phyloP scores from a whole-genome alignment of 495 filamentous ascomycete genomes.

The Annulohypoxylon nitens region DNA sequence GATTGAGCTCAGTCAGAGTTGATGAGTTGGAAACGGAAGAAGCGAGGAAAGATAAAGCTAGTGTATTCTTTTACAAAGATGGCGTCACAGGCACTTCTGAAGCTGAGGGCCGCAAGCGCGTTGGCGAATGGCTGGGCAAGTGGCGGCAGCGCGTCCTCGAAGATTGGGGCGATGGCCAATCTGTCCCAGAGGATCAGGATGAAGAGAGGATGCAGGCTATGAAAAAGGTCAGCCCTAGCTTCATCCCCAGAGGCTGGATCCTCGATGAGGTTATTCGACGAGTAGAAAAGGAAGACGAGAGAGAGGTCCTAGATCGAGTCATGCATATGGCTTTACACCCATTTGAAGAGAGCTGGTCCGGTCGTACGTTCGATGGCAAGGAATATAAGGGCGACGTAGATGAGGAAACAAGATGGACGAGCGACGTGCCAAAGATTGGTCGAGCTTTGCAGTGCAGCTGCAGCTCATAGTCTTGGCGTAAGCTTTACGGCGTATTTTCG shows the following conservation, averaged over 20 bases:
- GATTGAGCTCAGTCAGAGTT: conserved; percentile 71
- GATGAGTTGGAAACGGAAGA: conserved; percentile 71
- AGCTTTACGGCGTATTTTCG: not conserved
- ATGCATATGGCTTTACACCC: conserved; percentile 86
- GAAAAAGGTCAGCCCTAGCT: conserved; percentile 91
- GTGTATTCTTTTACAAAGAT: conserved; percentile 78
- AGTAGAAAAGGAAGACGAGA: conserved; percentile 86
- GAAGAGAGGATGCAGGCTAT: conserved; percentile 74
- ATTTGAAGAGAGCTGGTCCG: conserved; percentile 83
- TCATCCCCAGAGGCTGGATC: conserved; percentile 89
- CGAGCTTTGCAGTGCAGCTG: conserved; percentile 94
- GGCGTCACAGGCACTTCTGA: conserved; percentile 70
- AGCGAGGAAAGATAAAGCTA: conserved; percentile 67
- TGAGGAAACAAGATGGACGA: conserved; percentile 86
- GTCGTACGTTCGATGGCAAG: conserved; percentile 54
- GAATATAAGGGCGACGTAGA: conserved; percentile 67
- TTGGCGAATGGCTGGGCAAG: conserved; percentile 79
- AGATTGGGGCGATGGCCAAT: conserved; percentile 71
- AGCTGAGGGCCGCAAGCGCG: conserved; percentile 70
- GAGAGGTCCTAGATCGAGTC: conserved; percentile 77
- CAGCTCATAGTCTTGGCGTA: conserved; percentile 57
- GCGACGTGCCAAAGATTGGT: conserved; percentile 83
- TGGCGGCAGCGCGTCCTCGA: conserved; percentile 77
- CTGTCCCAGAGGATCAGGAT: conserved; percentile 63
- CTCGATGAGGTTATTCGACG: conserved; percentile 90